Conservation (phyloP, 2,329 filamentous ascomycete genomes). For the Neurospora sp. region DNA sequence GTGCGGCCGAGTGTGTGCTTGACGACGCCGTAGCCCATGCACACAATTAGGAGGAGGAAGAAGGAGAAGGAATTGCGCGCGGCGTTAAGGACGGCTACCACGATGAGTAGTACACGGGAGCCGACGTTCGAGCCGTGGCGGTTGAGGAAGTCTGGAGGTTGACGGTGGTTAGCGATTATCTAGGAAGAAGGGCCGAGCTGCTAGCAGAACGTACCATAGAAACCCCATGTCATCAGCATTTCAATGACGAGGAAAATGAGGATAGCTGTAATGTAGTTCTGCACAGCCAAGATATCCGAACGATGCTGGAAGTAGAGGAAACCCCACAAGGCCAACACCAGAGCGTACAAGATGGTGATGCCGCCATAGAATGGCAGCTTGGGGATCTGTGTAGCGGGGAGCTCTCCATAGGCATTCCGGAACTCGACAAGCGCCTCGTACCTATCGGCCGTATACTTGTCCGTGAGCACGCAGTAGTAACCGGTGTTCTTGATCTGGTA, state of each 20-base stretch:
- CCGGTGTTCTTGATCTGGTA: slow-evolving; percentile 85
- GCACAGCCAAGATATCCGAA: slow-evolving; percentile 87
- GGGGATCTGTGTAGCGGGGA: slow-evolving; percentile 88
- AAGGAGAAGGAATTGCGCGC: slow-evolving; percentile 96
- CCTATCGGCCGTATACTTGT: slow-evolving; percentile 53
- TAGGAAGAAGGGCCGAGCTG: background rate
- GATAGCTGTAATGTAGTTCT: slow-evolving; percentile 98
- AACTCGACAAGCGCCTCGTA: slow-evolving; percentile 83
- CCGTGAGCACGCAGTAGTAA: slow-evolving; percentile 88
- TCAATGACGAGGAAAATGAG: slow-evolving; percentile 88
- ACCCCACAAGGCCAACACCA: slow-evolving; percentile 79
- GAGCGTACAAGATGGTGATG: slow-evolving; percentile 84
- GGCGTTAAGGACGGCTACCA: slow-evolving; percentile 89
- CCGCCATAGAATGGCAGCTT: slow-evolving; percentile 96
- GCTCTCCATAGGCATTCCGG: slow-evolving; percentile 90
- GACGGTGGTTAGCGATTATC: background rate
- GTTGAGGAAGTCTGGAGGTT: slow-evolving; percentile 73
- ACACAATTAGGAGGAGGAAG: slow-evolving; percentile 94
- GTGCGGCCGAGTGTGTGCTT: slow-evolving; percentile 84
- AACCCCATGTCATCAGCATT: slow-evolving; percentile 98
- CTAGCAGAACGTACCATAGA: slow-evolving; percentile 55
- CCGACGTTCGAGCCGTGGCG: slow-evolving; percentile 73
- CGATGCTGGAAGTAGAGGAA: slow-evolving; percentile 94
- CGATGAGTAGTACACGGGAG: slow-evolving; percentile 75
- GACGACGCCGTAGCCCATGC: slow-evolving; percentile 98